These are phyloP conservation scores for Cryptococcus maquisensis DNA, from an alignment of 1,284 basidiomycete genomes.

Conservation along the genomic window DNA sequence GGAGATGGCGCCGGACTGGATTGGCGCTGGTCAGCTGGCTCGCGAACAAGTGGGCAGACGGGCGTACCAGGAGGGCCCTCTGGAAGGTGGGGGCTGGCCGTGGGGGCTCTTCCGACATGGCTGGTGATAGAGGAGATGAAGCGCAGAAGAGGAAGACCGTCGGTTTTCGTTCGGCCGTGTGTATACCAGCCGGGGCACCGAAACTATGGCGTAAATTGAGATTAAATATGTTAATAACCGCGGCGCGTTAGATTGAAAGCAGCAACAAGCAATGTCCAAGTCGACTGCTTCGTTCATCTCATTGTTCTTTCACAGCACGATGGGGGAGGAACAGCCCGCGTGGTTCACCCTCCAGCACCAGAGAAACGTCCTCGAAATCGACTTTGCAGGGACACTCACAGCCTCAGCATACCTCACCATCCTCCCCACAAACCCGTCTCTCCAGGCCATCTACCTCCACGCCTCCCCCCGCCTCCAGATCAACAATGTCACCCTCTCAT, in stretches of 20 bases:
- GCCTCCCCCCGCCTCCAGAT: constrained; percentile 42
- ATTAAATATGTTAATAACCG: no score
- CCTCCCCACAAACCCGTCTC: constrained; percentile 36
- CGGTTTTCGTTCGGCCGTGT: neutral
- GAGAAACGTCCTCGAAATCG: constrained; percentile 44
- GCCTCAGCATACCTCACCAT: constrained; percentile 45
- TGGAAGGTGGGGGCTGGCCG: constrained; percentile 31
- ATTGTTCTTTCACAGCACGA: neutral
- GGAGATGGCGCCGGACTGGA: constrained; percentile 76
- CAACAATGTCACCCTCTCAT: constrained; percentile 40
- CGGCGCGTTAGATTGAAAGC: no score
- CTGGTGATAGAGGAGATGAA: neutral
- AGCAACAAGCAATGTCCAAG: no score
- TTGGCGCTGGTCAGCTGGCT: neutral
- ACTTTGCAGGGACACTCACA: constrained; percentile 39
- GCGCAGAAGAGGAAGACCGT: neutral
- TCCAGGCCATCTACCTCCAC: constrained; percentile 44
- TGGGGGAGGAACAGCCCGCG: constrained; percentile 10
- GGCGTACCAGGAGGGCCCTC: constrained; percentile 35
- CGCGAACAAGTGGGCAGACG: neutral
- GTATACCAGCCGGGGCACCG: neutral
- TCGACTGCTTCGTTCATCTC: neutral
- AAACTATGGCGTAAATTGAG: no score
- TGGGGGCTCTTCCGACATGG: constrained; percentile 7
- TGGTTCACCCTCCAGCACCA: constrained; percentile 32